Base-by-base conservation (phyloP, 2,329 filamentous ascomycete genomes). In the Ophiostoma sp. region DNA sequence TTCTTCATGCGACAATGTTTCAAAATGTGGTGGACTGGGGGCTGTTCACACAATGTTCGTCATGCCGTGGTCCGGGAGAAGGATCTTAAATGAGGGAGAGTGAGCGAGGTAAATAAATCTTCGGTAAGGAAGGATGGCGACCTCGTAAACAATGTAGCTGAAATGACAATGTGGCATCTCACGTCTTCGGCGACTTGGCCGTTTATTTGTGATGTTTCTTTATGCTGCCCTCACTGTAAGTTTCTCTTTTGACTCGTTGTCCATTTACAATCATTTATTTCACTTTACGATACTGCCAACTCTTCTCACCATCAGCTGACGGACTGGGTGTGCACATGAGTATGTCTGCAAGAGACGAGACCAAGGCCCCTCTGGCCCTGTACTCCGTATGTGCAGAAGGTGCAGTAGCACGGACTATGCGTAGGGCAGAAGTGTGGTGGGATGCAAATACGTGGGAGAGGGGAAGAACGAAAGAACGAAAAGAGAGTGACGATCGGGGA, bases 1-100 rank as follows among this genome's bases (percentile, higher is more conserved):
- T 39, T 17, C 28, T 31, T 70, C 28, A 28, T 69, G 59, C 59
- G 59, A 25, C 59, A 22, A 39, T n/a, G 59, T 64, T 64, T 64
- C 59, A 64, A 59, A 42, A 59, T 15, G 25, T 31, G 55, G 15
- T 59, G 15, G 19, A 19, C 28, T 22, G 33, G n/a, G 33, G 19
- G 19, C 5, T 59, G 28, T 17, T 7, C 15, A 33, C 28, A 59
- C 52, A 12, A 55, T 5, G 45, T 48, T 17, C 45, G n/a, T 55
- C 11, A 55, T 55, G 50, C 50, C n/a, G n/a, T 55, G 50, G 11
- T 9, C 50, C 50, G n/a, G 22, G 50, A 55, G 7, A 25, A 8
- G 48, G 19, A 15, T 19, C 45, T 48, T 48, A 48, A n/a, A n/a
- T n/a, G n/a, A n/a, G 19, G 45, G 45, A 48, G 19, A 6, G 45